Conservation (phyloP, 331 rosid genomes). For the Saraca asoca region DNA sequence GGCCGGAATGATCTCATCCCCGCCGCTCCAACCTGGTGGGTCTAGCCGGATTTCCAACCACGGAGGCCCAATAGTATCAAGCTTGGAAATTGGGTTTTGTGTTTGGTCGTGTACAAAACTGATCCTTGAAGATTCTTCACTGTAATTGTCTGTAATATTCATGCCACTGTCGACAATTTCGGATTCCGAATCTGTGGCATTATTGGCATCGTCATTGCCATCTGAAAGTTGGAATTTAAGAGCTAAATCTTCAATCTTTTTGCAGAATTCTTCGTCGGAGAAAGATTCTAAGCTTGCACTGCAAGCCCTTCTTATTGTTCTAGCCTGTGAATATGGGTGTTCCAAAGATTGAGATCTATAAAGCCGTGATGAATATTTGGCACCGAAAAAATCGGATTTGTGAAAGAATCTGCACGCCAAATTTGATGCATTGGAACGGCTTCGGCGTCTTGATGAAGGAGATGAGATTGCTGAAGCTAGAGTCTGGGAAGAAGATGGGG, state of each 20-base stretch:
- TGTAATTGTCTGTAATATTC: neutral
- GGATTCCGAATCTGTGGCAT: constrained; percentile 36
- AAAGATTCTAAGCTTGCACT: constrained; percentile 63
- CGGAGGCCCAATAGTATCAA: constrained; percentile 42
- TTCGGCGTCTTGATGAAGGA: constrained; percentile 49
- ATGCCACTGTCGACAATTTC: constrained; percentile 23
- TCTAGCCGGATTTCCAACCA: constrained; percentile 50
- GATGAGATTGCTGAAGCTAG: constrained; percentile 57
- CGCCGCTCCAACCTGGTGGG: constrained; percentile 50
- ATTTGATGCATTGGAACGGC: constrained; percentile 38
- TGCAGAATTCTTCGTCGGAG: constrained; percentile 81
- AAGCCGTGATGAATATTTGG: constrained; percentile 35
- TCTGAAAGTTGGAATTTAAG: constrained; percentile 57
- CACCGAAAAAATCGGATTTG: constrained; percentile 44
- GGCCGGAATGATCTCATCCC: constrained; percentile 52
- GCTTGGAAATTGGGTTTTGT: constrained; percentile 23
- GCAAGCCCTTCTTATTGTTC: constrained; percentile 48
- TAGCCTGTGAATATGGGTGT: constrained; percentile 20
- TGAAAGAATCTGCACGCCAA: constrained; percentile 35
- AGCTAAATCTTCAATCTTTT: constrained; percentile 69
- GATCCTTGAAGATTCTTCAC: constrained; percentile 8
- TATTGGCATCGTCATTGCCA: neutral
- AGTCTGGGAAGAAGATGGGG: constrained; percentile 63
- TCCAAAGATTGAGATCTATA: constrained; percentile 49
- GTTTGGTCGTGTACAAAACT: constrained; percentile 24